Base-by-base conservation (phyloP, 768 basidiomycete genomes). In the Cystofilobasidium ferigula region DNA sequence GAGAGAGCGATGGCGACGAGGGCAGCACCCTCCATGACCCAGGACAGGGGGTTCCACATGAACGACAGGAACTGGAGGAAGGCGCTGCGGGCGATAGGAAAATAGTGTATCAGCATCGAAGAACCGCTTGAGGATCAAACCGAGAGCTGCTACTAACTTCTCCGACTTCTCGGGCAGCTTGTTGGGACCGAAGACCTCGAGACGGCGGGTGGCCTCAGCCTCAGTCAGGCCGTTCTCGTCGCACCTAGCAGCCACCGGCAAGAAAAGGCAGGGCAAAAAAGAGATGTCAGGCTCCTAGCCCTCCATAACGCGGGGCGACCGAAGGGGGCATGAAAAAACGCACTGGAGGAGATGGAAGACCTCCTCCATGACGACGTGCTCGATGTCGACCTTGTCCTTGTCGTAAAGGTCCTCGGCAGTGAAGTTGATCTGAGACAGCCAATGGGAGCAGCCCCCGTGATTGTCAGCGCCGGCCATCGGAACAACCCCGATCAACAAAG, bases 1-100 rank as follows among this genome's bases (percentile, higher is more conserved):
- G 94, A 95, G 35, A 98, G 84, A 47, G 84, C 91, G 76, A 98
- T 98, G 57, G 94, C 93, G 72, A 77, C 76, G 47, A 77, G 62
- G 62, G 76, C 76, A 43, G 92, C 92, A 69, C 86, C 91, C 78
- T 98, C 94, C 94, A 98, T 98, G 78, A 98, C 94, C 94, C 94
- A 98, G 38, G 94, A 98, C 16, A 98, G 81, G 51, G 94, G 94
- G 79, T 98, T 98, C 94, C 94, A 98, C 94, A 97, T 98, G 83
- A 98, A 98, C 75, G 85, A 85, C 56, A 75, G 71, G 73, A 75
- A 75, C 69, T 75, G 92, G 36, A 97, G 84, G 78, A 97, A 82
- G 4, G 91, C 77, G 67, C 91, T 94, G 68, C 2, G 38, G 20
- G 56, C 8, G 45, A 56, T 18, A 34, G 24, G 30, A 62, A 60